Percentiles rank a stretch among this genome's conserved stretches.
Conservation (phyloP, 23 red algal genomes). For the Chondrus crispus region DNA sequence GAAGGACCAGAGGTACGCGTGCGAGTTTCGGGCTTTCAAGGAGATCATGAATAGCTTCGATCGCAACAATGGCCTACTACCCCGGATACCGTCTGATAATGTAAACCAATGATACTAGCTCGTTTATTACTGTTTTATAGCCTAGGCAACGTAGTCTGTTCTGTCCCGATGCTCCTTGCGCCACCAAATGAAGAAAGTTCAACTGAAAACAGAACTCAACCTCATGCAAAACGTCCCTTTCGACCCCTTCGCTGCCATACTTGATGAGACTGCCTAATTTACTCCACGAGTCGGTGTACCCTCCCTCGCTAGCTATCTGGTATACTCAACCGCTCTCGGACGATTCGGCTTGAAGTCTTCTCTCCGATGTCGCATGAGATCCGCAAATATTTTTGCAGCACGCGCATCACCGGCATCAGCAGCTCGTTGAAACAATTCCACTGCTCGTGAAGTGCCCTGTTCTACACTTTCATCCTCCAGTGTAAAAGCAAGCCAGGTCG, state of each 20-base stretch:
- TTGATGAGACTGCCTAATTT: neutral
- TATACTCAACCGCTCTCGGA: neutral
- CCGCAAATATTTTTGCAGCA: neutral
- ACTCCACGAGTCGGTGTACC: neutral
- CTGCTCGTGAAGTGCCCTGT: neutral
- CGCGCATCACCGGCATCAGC: neutral
- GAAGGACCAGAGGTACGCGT: too few species aligned
- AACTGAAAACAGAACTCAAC: too few species aligned
- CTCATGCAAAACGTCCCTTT: neutral
- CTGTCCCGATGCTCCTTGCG: too few species aligned
- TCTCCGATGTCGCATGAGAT: neutral
- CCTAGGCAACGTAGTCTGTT: too few species aligned
- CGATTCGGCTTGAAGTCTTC: neutral
- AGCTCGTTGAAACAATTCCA: neutral
- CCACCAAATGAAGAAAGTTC: too few species aligned
- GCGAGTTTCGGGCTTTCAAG: too few species aligned
- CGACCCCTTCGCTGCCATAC: conserved; percentile 5
- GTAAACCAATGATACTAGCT: too few species aligned
- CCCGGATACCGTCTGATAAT: too few species aligned
- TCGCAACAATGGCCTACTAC: too few species aligned
- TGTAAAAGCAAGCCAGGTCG: too few species aligned
- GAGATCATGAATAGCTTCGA: too few species aligned
- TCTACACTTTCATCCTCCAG: neutral
- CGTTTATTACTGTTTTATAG: too few species aligned
- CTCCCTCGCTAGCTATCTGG: neutral